A percentile compares a stretch with the other conserved stretches of the same genome.
These are phyloP conservation scores for Botryotinia calthae DNA, from an alignment of 2,329 filamentous ascomycete species.

Conservation along the genomic window DNA sequence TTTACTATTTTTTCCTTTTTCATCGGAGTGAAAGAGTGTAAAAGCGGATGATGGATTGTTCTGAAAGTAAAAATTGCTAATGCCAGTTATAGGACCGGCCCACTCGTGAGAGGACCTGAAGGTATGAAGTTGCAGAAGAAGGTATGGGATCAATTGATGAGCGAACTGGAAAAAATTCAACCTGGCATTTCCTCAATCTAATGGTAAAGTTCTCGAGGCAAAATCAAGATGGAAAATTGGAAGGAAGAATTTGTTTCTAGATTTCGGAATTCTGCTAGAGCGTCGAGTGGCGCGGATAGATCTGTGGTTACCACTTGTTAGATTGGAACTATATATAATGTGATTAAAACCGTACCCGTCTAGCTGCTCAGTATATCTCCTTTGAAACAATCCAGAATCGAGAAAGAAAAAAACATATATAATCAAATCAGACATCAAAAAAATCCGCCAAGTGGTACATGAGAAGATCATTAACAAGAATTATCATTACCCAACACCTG, in stretches of 20 bases:
- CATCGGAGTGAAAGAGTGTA: fast-evolving
- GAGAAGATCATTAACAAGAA: neutral
- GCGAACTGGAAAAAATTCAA: neutral
- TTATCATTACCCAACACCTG: neutral
- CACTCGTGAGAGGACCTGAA: neutral
- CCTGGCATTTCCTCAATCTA: neutral
- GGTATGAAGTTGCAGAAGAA: slow-evolving; percentile 40
- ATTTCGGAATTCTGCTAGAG: neutral
- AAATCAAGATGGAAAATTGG: neutral
- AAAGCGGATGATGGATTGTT: neutral
- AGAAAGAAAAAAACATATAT: neutral
- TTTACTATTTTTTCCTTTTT: neutral
- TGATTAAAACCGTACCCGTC: neutral
- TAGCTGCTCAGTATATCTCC: neutral
- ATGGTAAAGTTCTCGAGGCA: neutral
- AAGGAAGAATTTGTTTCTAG: neutral
- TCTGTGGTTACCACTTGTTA: neutral
- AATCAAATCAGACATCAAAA: neutral
- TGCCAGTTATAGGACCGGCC: slow-evolving; percentile 27
- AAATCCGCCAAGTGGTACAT: neutral
- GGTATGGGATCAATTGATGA: slow-evolving; percentile 38
- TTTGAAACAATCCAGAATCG: neutral
- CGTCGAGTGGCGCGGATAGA: neutral
- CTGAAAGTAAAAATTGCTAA: slow-evolving; percentile 32
- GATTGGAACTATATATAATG: neutral